These are phyloP conservation scores for Geotrichum europaeum DNA, from an alignment of 1,139 yeast genomes.

Conservation along the genomic window DNA sequence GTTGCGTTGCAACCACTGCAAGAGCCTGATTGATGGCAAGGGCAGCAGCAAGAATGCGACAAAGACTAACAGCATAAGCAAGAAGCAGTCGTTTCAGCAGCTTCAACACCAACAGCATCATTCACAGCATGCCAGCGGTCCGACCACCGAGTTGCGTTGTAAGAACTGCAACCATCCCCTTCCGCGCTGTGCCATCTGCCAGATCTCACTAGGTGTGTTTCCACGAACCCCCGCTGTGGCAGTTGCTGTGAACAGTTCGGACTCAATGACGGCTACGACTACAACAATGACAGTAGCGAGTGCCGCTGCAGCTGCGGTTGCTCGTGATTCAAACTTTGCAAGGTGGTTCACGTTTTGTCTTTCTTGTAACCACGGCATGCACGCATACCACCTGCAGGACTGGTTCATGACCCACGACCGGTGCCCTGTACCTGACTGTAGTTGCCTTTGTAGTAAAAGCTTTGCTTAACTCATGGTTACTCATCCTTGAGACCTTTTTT, in stretches of 20 bases:
- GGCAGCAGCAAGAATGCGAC: constrained; percentile 23
- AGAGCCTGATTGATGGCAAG: constrained; percentile 26
- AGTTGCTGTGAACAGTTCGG: not conserved
- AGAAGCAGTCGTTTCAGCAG: not conserved
- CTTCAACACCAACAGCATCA: not conserved
- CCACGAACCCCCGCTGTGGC: not conserved
- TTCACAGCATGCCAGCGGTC: not conserved
- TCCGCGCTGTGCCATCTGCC: constrained; percentile 87
- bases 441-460: constrained; percentile 61
- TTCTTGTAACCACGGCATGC: constrained; percentile 89
- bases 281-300: constrained; percentile 1
- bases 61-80: not conserved
- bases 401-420: constrained; percentile 86
- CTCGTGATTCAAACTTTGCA: constrained; percentile 25
- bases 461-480: not conserved
- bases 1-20: constrained; percentile 76
- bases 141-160: constrained; percentile 36
- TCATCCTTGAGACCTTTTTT: not conserved
- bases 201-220: constrained; percentile 48
- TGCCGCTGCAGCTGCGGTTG: constrained; percentile 19
- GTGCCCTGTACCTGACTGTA: constrained; percentile 93
- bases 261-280: not conserved
- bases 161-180: constrained; percentile 83
- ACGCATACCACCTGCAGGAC: constrained; percentile 90
- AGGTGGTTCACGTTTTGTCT: constrained; percentile 83